Conservation (phyloP, 768 basidiomycete genomes). For the Phaffia australis region DNA sequence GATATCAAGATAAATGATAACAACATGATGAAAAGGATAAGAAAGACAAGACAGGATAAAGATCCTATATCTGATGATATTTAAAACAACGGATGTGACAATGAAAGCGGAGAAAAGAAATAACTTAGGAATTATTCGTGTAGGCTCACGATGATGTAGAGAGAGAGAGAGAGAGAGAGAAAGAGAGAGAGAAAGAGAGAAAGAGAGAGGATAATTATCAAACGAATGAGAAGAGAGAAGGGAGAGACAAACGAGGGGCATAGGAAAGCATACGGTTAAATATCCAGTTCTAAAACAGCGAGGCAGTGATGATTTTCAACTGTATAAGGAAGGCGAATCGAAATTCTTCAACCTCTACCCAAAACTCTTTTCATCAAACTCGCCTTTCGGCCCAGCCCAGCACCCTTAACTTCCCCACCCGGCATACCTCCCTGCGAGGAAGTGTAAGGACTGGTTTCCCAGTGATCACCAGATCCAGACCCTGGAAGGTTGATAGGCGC, state of each 20-base stretch:
- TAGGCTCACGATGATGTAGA: no score
- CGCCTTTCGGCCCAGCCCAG: conserved; percentile 14
- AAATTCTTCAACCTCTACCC: conserved; percentile 12
- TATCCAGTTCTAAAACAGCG: not conserved
- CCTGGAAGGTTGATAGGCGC: conserved; percentile 18
- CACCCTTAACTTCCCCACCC: conserved; percentile 3
- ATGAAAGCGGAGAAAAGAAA: no score
- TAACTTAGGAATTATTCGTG: no score
- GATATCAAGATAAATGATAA: no score
- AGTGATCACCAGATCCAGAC: conserved; percentile 32
- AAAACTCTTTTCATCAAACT: conserved; percentile 25
- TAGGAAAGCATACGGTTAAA: not conserved
- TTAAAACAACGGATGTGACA: no score
- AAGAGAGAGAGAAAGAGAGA: no score
- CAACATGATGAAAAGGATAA: no score
- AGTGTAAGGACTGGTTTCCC: conserved; percentile 39
- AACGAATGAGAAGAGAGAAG: not conserved
- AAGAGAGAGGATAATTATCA: conserved; percentile 5
- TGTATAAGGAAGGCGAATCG: not conserved
- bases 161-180: no score
- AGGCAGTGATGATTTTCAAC: not conserved
- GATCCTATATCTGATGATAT: no score
- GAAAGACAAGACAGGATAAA: no score
- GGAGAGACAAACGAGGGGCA: not conserved
- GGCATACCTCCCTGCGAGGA: conserved; percentile 30